Percentiles rank a stretch among this genome's conserved stretches.
Evolutionary conservation across 2,329 filamentous ascomycete genomes (phyloP).

Genomic region (Ophiostoma pallidulum): DNA sequence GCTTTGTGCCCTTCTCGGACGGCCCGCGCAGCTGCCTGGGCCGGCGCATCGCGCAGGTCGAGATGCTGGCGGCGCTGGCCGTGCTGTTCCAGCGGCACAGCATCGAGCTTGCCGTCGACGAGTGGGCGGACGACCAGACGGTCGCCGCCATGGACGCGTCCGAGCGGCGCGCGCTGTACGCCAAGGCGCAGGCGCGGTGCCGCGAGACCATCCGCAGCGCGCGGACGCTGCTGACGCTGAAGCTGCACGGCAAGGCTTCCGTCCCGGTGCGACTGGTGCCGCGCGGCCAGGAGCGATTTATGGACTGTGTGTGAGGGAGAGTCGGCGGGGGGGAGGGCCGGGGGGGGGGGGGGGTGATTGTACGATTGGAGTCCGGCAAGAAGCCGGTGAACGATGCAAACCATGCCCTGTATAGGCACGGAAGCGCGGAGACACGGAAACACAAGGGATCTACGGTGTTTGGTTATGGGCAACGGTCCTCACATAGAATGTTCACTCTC

Average conservation of each 20-base stretch:
- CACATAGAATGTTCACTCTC: no score
- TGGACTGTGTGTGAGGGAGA: conserved; percentile 27
- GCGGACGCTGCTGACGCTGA: conserved; percentile 59
- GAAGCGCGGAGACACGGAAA: no score
- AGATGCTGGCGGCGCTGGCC: conserved; percentile 46
- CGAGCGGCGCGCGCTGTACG: conserved; percentile 46
- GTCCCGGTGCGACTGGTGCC: conserved; percentile 61
- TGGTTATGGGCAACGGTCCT: no score
- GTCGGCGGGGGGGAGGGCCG: no score
- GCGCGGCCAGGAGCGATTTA: conserved; percentile 62
- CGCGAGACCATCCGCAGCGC: conserved; percentile 44
- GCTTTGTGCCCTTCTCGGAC: conserved; percentile 50
- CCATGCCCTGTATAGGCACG: no score
- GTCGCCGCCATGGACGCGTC: conserved; percentile 39
- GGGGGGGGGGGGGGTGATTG: no score
- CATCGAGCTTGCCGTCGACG: conserved; percentile 60
- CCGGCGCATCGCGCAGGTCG: conserved; percentile 49
- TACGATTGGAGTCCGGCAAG: no score
- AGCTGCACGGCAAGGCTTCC: conserved; percentile 49
- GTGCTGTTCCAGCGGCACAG: conserved; percentile 50
- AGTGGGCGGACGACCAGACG: conserved; percentile 44
- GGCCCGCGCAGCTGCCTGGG: conserved; percentile 50
- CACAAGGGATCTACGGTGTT: no score
- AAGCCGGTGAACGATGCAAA: no score
- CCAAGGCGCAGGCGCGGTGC: conserved; percentile 48